phyloP scores from a whole-genome alignment of 352 stramenopile genomes.

The Globisporangium echinulatum region DNA sequence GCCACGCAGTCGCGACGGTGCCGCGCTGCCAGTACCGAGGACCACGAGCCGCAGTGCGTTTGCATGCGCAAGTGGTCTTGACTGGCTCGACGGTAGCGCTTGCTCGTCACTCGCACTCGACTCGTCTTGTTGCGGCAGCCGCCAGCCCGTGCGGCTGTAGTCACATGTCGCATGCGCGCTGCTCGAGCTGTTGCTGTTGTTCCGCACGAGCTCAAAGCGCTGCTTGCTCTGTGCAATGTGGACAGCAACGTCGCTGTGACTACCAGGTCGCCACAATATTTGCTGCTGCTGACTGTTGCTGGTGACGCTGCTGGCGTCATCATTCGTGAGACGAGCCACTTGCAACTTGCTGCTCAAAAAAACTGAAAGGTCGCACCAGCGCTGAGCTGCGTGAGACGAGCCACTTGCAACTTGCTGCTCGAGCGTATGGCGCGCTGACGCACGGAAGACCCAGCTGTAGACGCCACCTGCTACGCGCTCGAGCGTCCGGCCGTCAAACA shows the following conservation, averaged over 20 bases:
- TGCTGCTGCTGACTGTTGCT: constrained; percentile 19
- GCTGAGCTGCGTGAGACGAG: constrained; percentile 1
- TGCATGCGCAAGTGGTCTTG: background rate
- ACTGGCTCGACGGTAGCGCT: background rate
- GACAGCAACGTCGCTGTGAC: constrained; percentile 7
- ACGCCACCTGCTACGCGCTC: constrained; percentile 23
- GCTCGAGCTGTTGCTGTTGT: background rate
- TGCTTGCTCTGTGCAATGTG: constrained; percentile 56
- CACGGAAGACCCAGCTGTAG: constrained; percentile 49
- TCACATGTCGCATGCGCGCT: constrained; percentile 16
- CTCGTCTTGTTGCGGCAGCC: constrained; percentile 3
- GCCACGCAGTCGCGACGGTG: constrained; percentile 96
- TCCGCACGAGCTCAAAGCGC: constrained; percentile 24
- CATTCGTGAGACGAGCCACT: constrained; percentile 4
- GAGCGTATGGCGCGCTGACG: constrained; percentile 28
- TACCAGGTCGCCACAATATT: constrained; percentile 18
- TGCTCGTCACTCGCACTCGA: constrained; percentile 8
- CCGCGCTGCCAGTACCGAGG: constrained; percentile 93
- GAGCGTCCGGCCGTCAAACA: constrained; percentile 38
- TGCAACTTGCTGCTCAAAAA: constrained; percentile 1
- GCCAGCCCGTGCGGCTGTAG: constrained; percentile 43
- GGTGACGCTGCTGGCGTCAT: constrained; percentile 6
- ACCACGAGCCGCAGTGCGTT: constrained; percentile 66
- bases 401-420: constrained; percentile 1
- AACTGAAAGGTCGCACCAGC: constrained; percentile 5